A percentile compares a stretch with the other conserved stretches of the same genome.
Conservation (phyloP, 768 basidiomycete genomes). For the Multifurca ochricompacta region DNA sequence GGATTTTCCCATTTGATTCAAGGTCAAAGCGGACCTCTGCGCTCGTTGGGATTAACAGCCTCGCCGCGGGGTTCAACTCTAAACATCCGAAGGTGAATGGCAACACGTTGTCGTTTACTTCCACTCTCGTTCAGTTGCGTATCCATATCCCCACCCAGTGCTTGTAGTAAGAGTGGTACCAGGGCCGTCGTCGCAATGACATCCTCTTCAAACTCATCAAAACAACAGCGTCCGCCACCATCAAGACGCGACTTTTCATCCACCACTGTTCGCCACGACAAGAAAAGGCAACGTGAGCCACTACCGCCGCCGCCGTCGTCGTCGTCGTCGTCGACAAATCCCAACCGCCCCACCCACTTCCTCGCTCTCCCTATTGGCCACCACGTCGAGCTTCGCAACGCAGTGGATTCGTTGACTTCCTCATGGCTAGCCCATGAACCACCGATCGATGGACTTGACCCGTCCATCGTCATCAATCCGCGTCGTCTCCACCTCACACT, state of each 20-base stretch:
- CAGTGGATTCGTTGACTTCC: slow-evolving; percentile 25
- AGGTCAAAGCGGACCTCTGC: no score
- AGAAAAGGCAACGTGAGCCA: not conserved
- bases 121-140: not conserved
- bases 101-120: not conserved
- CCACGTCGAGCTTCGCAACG: slow-evolving; percentile 26
- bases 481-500: slow-evolving; percentile 65
- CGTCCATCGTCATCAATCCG: slow-evolving; percentile 45
- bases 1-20: no score
- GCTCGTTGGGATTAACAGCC: no score
- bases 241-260: not conserved
- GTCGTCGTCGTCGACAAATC: no score
- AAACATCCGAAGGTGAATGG: no score
- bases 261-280: not conserved
- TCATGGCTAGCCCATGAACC: slow-evolving; percentile 27
- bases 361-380: slow-evolving; percentile 24
- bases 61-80: no score
- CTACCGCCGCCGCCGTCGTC: no score
- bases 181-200: not conserved
- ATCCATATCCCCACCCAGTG: no score
- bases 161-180: not conserved
- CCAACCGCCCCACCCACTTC: slow-evolving; percentile 14
- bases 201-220: not conserved
- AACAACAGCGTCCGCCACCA: not conserved
- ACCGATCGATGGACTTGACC: slow-evolving; percentile 47